These are phyloP conservation scores for Xerophyta viscosa DNA, from an alignment of 106 monocot species.

Conservation along the genomic window DNA sequence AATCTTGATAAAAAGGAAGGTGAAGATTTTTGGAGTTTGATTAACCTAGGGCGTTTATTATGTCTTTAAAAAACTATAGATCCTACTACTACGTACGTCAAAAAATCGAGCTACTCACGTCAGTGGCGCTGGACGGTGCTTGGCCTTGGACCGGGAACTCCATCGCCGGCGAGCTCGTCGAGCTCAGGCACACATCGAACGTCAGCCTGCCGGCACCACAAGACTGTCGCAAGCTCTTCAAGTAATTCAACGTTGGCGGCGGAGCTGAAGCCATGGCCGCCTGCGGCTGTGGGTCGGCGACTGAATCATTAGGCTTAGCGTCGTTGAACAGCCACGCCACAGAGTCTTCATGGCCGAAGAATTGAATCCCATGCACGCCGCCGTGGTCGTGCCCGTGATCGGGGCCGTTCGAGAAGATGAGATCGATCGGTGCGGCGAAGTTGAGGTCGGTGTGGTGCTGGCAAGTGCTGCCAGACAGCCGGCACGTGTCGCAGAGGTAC, in stretches of 20 bases:
- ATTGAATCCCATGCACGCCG: conserved; percentile 55
- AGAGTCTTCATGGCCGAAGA: conserved; percentile 45
- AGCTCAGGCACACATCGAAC: conserved; percentile 23
- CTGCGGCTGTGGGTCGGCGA: not conserved
- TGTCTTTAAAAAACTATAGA: too few relatives aligned
- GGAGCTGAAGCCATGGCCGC: not conserved
- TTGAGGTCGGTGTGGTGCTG: conserved; percentile 22
- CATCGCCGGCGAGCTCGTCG: conserved; percentile 3
- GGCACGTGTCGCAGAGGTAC: conserved; percentile 30
- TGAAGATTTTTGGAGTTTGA: not conserved
- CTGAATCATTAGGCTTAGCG: conserved; percentile 2
- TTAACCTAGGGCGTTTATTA: not conserved
- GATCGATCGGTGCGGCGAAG: conserved; percentile 7
- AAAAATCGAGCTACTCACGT: conserved; percentile 20
- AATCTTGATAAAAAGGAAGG: not conserved
- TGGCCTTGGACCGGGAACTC: conserved; percentile 7
- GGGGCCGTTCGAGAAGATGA: conserved; percentile 15
- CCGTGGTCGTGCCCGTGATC: not conserved
- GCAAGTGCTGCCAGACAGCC: conserved; percentile 5
- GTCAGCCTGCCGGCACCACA: conserved; percentile 6
- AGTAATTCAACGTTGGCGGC: conserved; percentile 14
- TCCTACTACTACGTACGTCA: not conserved
- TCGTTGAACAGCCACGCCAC: conserved; percentile 51
- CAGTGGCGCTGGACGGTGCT: conserved; percentile 9
- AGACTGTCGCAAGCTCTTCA: conserved; percentile 13